phyloP scores from a whole-genome alignment of 2,329 filamentous ascomycete genomes.

The Sarocladium brachiariae region DNA sequence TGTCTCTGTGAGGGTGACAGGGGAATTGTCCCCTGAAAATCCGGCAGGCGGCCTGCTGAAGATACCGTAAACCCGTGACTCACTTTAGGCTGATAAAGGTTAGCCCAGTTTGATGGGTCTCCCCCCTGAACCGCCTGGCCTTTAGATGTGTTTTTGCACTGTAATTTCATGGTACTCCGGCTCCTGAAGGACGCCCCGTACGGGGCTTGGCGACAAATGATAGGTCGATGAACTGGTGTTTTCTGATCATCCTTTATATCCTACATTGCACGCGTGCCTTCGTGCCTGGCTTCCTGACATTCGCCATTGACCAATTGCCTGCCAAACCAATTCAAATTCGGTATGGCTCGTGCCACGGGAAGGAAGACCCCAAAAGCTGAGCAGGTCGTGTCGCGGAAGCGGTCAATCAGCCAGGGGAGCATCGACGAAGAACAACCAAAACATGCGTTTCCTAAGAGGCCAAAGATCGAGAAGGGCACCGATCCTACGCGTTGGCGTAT shows the following conservation, averaged over 20 bases:
- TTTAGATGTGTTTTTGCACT: neutral
- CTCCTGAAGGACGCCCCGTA: neutral
- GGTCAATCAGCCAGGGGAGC: constrained; percentile 27
- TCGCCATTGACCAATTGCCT: no score
- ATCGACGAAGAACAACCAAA: constrained; percentile 10
- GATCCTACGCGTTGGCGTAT: constrained; percentile 81
- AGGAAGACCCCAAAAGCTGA: neutral
- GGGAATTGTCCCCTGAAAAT: no score
- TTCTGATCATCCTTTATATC: no score
- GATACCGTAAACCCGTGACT: no score
- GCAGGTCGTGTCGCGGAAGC: constrained; percentile 33
- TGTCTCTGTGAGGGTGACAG: no score
- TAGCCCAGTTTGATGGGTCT: no score
- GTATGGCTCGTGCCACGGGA: constrained; percentile 23
- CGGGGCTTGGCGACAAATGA: neutral
- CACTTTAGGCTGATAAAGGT: no score
- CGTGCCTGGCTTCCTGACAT: no score
- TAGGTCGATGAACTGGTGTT: neutral
- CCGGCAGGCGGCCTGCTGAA: no score
- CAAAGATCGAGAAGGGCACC: constrained; percentile 52
- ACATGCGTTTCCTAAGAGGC: constrained; percentile 35
- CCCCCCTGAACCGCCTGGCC: neutral
- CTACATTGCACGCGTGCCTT: no score
- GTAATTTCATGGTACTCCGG: neutral
- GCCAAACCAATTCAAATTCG: neutral